Percentiles rank a stretch among this genome's conserved stretches.
phyloP scores from a whole-genome alignment of 352 stramenopile species.

The Globisporangium recalcitrans region DNA sequence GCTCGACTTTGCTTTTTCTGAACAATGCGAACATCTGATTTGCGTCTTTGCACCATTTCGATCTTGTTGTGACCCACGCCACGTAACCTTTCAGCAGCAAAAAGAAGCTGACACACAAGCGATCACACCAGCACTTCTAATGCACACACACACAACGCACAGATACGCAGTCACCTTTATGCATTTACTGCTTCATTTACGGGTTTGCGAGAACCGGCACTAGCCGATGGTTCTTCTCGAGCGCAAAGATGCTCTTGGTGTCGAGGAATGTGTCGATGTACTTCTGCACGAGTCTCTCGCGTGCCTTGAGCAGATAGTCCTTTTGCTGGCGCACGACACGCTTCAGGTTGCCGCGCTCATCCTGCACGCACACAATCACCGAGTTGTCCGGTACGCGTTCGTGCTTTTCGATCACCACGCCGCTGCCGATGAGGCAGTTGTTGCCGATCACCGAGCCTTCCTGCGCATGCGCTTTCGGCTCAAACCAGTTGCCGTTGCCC shows the following conservation, averaged over 20 bases:
- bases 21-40: background rate
- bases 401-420: conserved; percentile 60
- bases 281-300: conserved; percentile 51
- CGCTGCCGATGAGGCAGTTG: conserved; percentile 79
- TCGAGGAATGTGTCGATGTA: conserved; percentile 76
- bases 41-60: conserved; percentile 1
- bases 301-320: conserved; percentile 56
- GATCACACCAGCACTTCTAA: background rate
- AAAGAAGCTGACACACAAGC: background rate
- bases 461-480: conserved; percentile 50
- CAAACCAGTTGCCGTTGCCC: conserved; percentile 71
- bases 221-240: conserved; percentile 77
- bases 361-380: conserved; percentile 62
- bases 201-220: conserved; percentile 18
- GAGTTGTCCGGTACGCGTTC: conserved; percentile 68
- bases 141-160: too few species aligned
- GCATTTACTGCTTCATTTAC: background rate
- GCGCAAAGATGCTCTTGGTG: conserved; percentile 61
- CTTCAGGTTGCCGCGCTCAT: conserved; percentile 18
- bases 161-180: background rate
- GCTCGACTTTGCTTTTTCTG: background rate
- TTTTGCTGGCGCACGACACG: conserved; percentile 58
- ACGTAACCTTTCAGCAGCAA: background rate
- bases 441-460: conserved; percentile 63
- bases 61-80: conserved; percentile 4